A percentile compares a stretch with the other conserved stretches of the same genome.
phyloP scores from a whole-genome alignment of 2,329 filamentous ascomycete species.

The Lasiodiplodia sp. region DNA sequence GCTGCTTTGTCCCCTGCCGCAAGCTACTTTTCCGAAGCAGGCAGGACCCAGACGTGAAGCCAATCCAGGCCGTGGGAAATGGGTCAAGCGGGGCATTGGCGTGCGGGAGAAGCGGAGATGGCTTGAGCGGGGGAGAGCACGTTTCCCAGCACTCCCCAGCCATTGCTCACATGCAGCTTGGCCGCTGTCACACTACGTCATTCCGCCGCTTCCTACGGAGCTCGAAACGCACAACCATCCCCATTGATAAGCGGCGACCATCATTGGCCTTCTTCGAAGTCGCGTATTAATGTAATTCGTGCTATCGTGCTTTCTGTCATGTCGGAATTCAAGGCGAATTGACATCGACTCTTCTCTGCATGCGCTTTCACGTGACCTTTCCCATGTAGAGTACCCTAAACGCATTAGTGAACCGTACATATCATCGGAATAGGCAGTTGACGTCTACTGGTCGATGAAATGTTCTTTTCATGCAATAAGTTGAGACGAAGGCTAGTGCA shows the following conservation, averaged over 20 bases:
- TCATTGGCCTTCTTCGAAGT: background rate
- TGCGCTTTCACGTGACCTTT: background rate
- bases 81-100: background rate
- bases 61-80: background rate
- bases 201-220: background rate
- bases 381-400: background rate
- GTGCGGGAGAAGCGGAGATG: slow-evolving; percentile 2
- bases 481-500: background rate
- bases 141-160: slow-evolving; percentile 1
- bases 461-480: background rate
- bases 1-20: background rate
- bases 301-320: background rate
- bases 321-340: background rate
- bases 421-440: background rate
- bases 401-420: background rate
- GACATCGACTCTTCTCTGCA: background rate
- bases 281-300: background rate
- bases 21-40: background rate
- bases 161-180: slow-evolving; percentile 11
- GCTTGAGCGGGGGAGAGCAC: slow-evolving; percentile 6
- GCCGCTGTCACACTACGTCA: slow-evolving; percentile 18
- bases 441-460: background rate
- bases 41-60: background rate
- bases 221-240: background rate
- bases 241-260: background rate